Percentiles rank a stretch among this genome's conserved stretches.
Evolutionary conservation across 2,329 filamentous ascomycete species (phyloP).

Genomic region (Grosmannia huntii): DNA sequence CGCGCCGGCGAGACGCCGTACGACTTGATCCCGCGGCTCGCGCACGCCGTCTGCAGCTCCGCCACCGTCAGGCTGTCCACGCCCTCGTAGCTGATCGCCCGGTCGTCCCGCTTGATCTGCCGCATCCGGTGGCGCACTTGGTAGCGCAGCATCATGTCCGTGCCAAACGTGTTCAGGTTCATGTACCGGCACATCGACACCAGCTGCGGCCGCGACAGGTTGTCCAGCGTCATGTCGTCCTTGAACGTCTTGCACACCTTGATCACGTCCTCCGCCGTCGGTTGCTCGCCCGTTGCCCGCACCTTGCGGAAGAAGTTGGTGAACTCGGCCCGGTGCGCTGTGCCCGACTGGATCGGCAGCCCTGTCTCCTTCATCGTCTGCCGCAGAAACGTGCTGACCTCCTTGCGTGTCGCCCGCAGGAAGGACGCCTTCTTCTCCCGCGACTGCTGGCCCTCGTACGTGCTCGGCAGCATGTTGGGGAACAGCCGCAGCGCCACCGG

Average conservation of each 20-base stretch:
- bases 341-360: slow-evolving; percentile 70
- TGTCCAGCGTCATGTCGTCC: slow-evolving; percentile 93
- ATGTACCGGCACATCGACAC: slow-evolving; percentile 98
- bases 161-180: slow-evolving; percentile 94
- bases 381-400: slow-evolving; percentile 82
- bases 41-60: slow-evolving; percentile 85
- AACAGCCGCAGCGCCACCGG: slow-evolving; percentile 88
- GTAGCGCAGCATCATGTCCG: slow-evolving; percentile 95
- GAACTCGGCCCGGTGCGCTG: slow-evolving; percentile 86
- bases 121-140: slow-evolving; percentile 95
- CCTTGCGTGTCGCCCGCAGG: slow-evolving; percentile 76
- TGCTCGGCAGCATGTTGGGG: slow-evolving; percentile 94
- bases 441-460: slow-evolving; percentile 83
- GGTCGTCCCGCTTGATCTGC: slow-evolving; percentile 97
- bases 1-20: slow-evolving; percentile 82
- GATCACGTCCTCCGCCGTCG: slow-evolving; percentile 83
- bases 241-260: slow-evolving; percentile 99
- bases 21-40: slow-evolving; percentile 82
- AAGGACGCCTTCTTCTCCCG: slow-evolving; percentile 78
- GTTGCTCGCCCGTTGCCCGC: slow-evolving; percentile 77
- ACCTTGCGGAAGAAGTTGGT: slow-evolving; percentile 96
- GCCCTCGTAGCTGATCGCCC: slow-evolving; percentile 85
- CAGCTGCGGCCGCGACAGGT: slow-evolving; percentile 85
- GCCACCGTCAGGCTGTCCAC: slow-evolving; percentile 86
- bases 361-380: slow-evolving; percentile 89